Conservation (phyloP, 768 basidiomycete genomes). For the Leccinum boreale region DNA sequence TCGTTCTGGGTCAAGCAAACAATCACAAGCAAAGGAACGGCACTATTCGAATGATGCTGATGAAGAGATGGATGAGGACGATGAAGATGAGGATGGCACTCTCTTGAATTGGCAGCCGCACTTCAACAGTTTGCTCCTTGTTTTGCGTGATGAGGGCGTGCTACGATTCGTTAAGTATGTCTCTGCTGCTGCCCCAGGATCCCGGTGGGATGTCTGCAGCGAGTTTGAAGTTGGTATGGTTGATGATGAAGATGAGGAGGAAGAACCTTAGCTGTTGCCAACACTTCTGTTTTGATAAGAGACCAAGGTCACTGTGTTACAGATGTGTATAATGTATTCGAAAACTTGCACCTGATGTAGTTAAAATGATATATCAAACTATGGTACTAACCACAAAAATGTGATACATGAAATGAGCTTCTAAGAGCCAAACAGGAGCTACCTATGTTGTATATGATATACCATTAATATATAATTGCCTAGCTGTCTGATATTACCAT, state of each 20-base stretch:
- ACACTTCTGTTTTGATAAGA: too few relatives aligned
- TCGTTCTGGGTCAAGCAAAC: conserved; percentile 54
- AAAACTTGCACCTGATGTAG: too few relatives aligned
- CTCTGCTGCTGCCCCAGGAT: conserved; percentile 82
- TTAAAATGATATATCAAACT: too few relatives aligned
- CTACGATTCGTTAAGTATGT: conserved; percentile 97
- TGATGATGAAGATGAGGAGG: conserved; percentile 46
- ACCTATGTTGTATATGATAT: too few relatives aligned
- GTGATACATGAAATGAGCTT: too few relatives aligned
- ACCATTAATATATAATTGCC: too few relatives aligned
- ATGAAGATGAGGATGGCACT: conserved; percentile 64
- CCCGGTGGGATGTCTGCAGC: conserved; percentile 89
- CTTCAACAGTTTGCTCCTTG: conserved; percentile 86
- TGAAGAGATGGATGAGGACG: conserved; percentile 26
- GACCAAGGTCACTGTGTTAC: too few relatives aligned
- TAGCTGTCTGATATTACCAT: too few relatives aligned
- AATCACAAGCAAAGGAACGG: conserved; percentile 18
- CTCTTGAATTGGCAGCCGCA: conserved; percentile 84
- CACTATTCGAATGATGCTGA: conserved; percentile 6
- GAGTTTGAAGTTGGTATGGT: conserved; percentile 91
- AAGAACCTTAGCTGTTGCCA: conserved; percentile 9
- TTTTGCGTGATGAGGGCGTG: conserved; percentile 88
- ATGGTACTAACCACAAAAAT: too few relatives aligned
- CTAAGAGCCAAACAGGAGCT: too few relatives aligned
- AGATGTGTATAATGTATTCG: too few relatives aligned